These are phyloP conservation scores for Epichloe uncinata DNA, from an alignment of 2,329 filamentous ascomycete species.

Conservation along the genomic window DNA sequence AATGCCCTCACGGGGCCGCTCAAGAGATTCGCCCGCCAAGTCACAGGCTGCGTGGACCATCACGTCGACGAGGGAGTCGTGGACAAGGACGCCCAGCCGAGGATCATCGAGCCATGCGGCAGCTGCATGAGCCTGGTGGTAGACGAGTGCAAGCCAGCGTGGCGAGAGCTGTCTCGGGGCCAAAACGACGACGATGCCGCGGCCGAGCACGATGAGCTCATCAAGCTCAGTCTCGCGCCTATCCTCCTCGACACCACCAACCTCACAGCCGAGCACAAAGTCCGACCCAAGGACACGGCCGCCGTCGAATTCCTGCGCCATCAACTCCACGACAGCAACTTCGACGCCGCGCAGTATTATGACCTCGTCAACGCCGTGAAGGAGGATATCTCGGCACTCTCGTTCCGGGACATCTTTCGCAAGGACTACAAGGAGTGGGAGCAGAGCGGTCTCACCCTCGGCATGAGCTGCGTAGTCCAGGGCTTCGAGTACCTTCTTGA, in stretches of 20 bases:
- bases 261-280: constrained; percentile 49
- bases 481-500: constrained; percentile 45
- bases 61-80: constrained; percentile 58
- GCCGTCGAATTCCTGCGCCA: constrained; percentile 47
- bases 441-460: constrained; percentile 42
- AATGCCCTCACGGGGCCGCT: constrained; percentile 56
- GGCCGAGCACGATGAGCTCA: constrained; percentile 41
- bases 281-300: constrained; percentile 44
- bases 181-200: not conserved
- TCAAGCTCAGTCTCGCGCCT: constrained; percentile 53
- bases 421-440: constrained; percentile 81
- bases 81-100: constrained; percentile 31
- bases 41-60: constrained; percentile 63
- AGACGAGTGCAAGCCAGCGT: constrained; percentile 41
- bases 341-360: constrained; percentile 44
- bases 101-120: constrained; percentile 52
- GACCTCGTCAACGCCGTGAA: constrained; percentile 49
- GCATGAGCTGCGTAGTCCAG: constrained; percentile 54
- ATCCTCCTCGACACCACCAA: constrained; percentile 63
- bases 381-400: constrained; percentile 48
- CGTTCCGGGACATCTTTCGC: constrained; percentile 53
- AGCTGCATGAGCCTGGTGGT: constrained; percentile 63
- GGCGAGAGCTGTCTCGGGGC: constrained; percentile 36
- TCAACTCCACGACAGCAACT: constrained; percentile 27
- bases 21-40: constrained; percentile 33